Conservation (phyloP, 176 grass and related monocot genomes). For the Stipa capillata region DNA sequence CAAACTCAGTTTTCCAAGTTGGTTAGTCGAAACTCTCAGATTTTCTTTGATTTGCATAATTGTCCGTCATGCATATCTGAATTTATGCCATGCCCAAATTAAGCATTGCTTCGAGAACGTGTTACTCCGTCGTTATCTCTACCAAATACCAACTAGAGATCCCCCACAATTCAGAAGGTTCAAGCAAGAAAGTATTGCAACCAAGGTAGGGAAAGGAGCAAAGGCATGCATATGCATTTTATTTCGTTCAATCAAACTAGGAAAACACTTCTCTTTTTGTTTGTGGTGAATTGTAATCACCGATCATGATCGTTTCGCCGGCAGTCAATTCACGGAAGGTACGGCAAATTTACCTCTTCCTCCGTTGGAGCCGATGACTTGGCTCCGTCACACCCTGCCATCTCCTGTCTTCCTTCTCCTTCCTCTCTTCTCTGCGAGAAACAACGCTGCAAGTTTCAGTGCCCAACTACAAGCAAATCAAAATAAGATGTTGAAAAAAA, state of each 20-base stretch:
- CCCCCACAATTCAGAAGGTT: neutral
- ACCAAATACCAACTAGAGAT: neutral
- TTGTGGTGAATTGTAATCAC: neutral
- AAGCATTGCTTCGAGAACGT: neutral
- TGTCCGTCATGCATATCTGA: neutral
- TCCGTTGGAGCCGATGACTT: conserved; percentile 35
- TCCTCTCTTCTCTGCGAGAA: conserved; percentile 29
- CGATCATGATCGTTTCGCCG: neutral
- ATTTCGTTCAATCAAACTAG: neutral
- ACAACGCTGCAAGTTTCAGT: neutral
- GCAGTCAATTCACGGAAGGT: neutral
- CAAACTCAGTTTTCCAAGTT: neutral
- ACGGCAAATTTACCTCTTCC: conserved; percentile 55
- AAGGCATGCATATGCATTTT: neutral
- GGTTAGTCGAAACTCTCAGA: neutral
- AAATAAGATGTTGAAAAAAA: neutral
- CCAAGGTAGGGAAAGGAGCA: neutral
- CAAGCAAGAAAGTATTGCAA: neutral
- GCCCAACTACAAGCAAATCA: neutral
- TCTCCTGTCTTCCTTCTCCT: conserved; percentile 18
- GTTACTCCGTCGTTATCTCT: neutral
- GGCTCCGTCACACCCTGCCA: conserved; percentile 49
- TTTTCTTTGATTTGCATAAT: neutral
- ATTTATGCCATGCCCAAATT: neutral
- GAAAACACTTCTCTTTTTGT: no score